Evolutionary conservation across 2,329 filamentous ascomycete species (phyloP), one percentile per base, ranked within the genome.

Genomic region (Aspergillus amoenus): DNA sequence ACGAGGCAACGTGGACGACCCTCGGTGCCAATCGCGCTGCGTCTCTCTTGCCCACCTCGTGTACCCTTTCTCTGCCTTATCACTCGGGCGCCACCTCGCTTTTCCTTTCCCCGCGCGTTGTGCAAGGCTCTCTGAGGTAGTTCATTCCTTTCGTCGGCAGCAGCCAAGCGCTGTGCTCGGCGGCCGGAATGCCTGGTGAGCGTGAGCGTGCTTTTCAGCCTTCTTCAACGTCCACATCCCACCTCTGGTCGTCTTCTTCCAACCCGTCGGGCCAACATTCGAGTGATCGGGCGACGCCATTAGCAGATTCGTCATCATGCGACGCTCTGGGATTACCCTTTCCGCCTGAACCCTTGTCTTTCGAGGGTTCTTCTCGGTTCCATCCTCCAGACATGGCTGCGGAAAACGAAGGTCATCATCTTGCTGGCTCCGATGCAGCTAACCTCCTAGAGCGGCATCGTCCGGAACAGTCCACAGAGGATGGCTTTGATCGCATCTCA

Each of bases 1-100:
- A 57, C 47, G 54, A 59, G 51, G 55, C 58, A 65, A 65, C 62
- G 64, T 65, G 62, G 59, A 61, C 62, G 42, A 56, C 54, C 32
- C 37, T 45, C 47, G 37, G 52, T 64, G 52, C 63, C 58, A 63
- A 62, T 61, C 57, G 59, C 24, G 22, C 46, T 32, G 40, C 44
- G 34, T 27, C 40, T 40, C 40, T 40, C 39, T 42, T 7, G 40
- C 32, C 34, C 44, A 50, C 34, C 51, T 39, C 42, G 44, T 54
- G 55, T 50, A 45, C 40, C 45, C 37, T 43, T 46, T 46, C 50
- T 24, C 41, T 24, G 43, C 48, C 30, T 54, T 46, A 55, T 49
- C 37, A 34, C 24, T 39, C 41, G 49, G 18, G 22, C 42, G 51
- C 55, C 43, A 48, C 18, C 49, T 40, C 49, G 22, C 41, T 47